Evolutionary conservation across 1,284 basidiomycete genomes (phyloP).

Genomic region (Malassezia globosa): DNA sequence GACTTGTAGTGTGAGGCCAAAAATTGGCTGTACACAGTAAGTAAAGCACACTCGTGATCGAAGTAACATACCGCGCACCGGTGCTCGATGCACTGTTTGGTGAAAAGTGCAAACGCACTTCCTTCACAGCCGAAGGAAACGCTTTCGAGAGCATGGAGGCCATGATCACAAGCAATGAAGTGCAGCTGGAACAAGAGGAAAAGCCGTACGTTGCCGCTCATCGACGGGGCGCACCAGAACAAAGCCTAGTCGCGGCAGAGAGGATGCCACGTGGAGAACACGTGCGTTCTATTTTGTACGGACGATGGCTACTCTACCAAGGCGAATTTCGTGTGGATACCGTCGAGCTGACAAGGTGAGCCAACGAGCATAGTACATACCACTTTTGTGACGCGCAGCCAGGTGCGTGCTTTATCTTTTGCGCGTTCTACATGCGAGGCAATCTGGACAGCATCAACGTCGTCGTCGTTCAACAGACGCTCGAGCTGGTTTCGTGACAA

Average conservation of each 20-base stretch:
- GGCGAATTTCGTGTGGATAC: slow-evolving; percentile 5
- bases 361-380: slow-evolving; percentile 18
- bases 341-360: slow-evolving; percentile 14
- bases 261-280: neutral
- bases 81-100: slow-evolving; percentile 38
- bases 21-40: slow-evolving; percentile 31
- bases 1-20: slow-evolving; percentile 36
- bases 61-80: slow-evolving; percentile 36
- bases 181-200: neutral
- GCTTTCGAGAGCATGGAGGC: slow-evolving; percentile 34
- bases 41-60: slow-evolving; percentile 4
- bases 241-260: no score
- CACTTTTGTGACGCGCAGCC: slow-evolving; percentile 37
- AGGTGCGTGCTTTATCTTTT: slow-evolving; percentile 31
- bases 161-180: slow-evolving; percentile 19
- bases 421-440: slow-evolving; percentile 21
- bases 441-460: slow-evolving; percentile 6
- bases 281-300: neutral
- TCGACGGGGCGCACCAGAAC: no score
- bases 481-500: slow-evolving; percentile 27
- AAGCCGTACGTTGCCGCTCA: no score
- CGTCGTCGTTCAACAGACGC: slow-evolving; percentile 16
- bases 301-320: neutral
- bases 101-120: slow-evolving; percentile 43
- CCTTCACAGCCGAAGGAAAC: slow-evolving; percentile 39